Evolutionary conservation across 192 early-diverging fungal genomes (phyloP), one percentile per base, ranked within the genome.

Genomic region (Coemansia sp.): DNA sequence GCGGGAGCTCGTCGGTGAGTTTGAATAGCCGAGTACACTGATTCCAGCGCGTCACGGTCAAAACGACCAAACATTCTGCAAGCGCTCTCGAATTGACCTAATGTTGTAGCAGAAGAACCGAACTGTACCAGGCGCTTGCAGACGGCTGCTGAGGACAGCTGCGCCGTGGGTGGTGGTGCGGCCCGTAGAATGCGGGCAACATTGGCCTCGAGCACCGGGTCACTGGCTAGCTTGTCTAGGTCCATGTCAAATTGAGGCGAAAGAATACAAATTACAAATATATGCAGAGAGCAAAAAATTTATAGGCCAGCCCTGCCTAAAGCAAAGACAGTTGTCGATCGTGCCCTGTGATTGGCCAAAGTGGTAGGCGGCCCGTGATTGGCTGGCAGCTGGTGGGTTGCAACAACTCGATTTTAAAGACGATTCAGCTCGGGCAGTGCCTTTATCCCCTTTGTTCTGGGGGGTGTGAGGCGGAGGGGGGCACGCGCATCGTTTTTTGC

Each of bases 31-130:
- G 21, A 47, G 40, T 82, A 82, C 11, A 74, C 66, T 16, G 68
- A 26, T 17, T 62, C 69, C 0, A 82, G 69, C 3, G 52, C 59
- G 35, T 40, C 47, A n/a, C 37, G 37, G 43, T 82, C 80, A 53
- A 82, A 77, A 23, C 80, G 75, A 0, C 75, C 80, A 75, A 82
- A 82, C 72, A 72, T 82, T 52, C 53, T 55, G 66, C 80, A 82
- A 3, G 72, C 69, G n/a, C 38, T 59, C n/a, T 82, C 75, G 26
- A 82, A 82, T 50, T 75, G 66, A 47, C 62, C 49, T 6, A 69
- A 43, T 23, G 63, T 66, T 33, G 19, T 33, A 2, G 80, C 65
- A 9, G 53, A 55, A 17, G 35, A 19, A 4, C 60, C 76, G 57
- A 82, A 82, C 72, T 77, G 80, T 33, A 64, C 67, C 21, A 82